Base-by-base conservation (phyloP, 176 grass and related monocot genomes). In the Melocanna baccifera region DNA sequence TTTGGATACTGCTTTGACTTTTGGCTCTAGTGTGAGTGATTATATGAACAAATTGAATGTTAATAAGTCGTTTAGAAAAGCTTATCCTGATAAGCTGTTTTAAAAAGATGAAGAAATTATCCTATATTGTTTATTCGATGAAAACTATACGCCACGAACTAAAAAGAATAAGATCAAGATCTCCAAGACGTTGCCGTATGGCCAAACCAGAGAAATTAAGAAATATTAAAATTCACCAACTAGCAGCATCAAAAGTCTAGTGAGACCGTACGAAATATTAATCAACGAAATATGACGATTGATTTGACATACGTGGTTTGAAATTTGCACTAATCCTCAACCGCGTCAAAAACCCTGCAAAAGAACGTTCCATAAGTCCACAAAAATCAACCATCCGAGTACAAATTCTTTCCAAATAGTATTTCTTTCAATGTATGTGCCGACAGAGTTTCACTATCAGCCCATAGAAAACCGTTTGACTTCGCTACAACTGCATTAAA, bases 401-500 rank as follows among this genome's bases (percentile, higher is more conserved):
- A 30, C 64, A 43, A 40, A 37, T 57, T 47, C 48, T 20, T 4
- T 48, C 9, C 37, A 13, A 4, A 9, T 5, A 6, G 22, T 28
- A 9, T 28, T 48, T 39, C 12, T 34, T 81, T 73, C 47, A 55
- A 11, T 39, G 15, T 42, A 28, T 37, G 68, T 80, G 22, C 76
- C 61, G 69, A 80, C 77, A 9, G 3, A 28, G 39, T 36, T 65
- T 67, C 58, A 25, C 46, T 61, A 9, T 85, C 82, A 59, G 3
- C 51, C 15, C 23, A 36, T 72, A 82, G 3, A 83, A 82, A 88
- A 79, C 7, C 57, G 23, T 86, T 90, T 83, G 88, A 86, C 58
- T 50, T 59, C 1, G 6, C 15, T 1, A 34, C 23, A 67, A 0
- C 29, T 1, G n/a, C 74, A 23, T 42, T 62, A 28, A 53, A 77